A percentile compares a stretch with the other conserved stretches of the same genome.
Conservation (phyloP, 768 basidiomycete species). For the Mycena kentingensis region DNA sequence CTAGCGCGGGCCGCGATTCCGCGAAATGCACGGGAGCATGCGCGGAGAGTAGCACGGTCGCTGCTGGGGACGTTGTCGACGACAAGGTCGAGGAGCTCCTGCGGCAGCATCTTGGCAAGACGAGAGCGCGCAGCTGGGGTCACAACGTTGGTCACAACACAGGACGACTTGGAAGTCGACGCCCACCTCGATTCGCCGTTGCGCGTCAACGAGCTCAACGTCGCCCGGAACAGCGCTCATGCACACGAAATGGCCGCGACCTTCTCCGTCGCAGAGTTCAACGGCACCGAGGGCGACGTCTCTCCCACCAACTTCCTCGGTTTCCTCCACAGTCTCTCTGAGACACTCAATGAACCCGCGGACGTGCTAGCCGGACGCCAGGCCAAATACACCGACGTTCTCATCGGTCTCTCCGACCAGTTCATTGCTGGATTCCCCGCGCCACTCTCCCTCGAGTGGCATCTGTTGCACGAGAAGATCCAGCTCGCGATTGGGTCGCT, state of each 20-base stretch:
- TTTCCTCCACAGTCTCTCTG: constrained; percentile 43
- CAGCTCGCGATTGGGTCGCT: constrained; percentile 55
- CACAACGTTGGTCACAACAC: too few species aligned
- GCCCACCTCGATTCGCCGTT: too few species aligned
- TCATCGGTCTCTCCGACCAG: constrained; percentile 54
- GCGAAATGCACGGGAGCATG: background rate
- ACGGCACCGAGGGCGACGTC: constrained; percentile 31
- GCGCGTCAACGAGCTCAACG: too few species aligned
- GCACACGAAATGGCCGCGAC: too few species aligned
- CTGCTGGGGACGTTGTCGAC: background rate
- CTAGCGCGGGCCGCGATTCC: background rate
- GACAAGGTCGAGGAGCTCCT: constrained; percentile 1
- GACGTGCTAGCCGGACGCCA: constrained; percentile 35
- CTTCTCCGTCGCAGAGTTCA: constrained; percentile 34
- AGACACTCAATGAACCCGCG: constrained; percentile 38
- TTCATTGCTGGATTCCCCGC: constrained; percentile 58
- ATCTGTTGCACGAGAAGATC: constrained; percentile 57
- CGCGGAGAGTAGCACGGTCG: background rate
- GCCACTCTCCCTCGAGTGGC: constrained; percentile 52
- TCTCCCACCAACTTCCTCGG: constrained; percentile 42
- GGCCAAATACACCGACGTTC: constrained; percentile 50
- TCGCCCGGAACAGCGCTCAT: too few species aligned
- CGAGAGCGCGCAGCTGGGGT: too few species aligned
- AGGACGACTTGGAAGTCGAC: too few species aligned
- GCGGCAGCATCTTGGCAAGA: background rate